Evolutionary conservation across 148 eudicot genomes (phyloP).

Genomic region (Talinum fruticosum): DNA sequence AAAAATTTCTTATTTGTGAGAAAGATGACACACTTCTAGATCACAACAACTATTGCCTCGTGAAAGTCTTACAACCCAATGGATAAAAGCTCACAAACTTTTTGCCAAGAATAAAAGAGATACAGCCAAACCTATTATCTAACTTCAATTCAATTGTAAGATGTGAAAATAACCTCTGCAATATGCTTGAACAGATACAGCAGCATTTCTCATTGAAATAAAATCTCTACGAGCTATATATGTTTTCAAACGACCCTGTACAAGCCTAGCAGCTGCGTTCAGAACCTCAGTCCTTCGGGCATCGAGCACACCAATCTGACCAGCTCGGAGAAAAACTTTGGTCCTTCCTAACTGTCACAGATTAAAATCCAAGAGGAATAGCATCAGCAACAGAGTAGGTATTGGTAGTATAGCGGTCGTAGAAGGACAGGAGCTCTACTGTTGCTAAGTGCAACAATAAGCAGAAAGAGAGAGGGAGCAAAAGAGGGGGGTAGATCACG

Average conservation of each 20-base stretch:
- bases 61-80: neutral
- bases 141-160: neutral
- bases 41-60: neutral
- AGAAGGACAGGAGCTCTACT: too few species aligned
- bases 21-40: neutral
- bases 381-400: too few species aligned
- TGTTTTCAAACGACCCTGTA: conserved; percentile 70
- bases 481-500: too few species aligned
- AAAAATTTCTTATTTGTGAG: too few species aligned
- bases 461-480: too few species aligned
- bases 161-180: conserved; percentile 64
- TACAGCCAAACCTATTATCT: neutral
- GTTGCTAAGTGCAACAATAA: too few species aligned
- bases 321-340: conserved; percentile 95
- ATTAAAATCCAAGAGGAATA: conserved; percentile 1
- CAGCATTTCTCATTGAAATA: conserved; percentile 52
- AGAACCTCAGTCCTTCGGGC: conserved; percentile 84
- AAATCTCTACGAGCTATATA: conserved; percentile 72
- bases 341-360: conserved; percentile 75
- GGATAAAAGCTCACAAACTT: neutral
- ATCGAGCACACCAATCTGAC: conserved; percentile 89
- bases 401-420: too few species aligned
- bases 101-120: neutral
- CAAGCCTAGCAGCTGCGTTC: conserved; percentile 73
- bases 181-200: conserved; percentile 73